Evolutionary conservation across 495 filamentous ascomycete species (phyloP).

Genomic region (Mycothermus thermophilus): DNA sequence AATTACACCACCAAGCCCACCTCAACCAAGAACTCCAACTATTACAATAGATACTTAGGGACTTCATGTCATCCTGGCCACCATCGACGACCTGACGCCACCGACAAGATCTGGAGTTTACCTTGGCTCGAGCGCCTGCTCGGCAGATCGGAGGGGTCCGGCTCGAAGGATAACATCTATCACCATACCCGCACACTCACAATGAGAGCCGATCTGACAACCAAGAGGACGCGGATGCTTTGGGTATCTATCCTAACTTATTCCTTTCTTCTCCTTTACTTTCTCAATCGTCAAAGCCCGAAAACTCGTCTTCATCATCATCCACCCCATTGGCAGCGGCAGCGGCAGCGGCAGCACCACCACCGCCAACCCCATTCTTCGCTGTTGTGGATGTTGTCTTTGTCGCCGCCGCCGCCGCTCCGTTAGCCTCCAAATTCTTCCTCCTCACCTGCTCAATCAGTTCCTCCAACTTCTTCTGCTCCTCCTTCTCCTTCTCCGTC

Average conservation of each 20-base stretch:
- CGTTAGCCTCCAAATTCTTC: slow-evolving; percentile 37
- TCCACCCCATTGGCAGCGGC: slow-evolving; percentile 31
- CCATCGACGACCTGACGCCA: no score
- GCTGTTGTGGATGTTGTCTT: background rate
- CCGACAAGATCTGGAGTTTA: no score
- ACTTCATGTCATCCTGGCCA: no score
- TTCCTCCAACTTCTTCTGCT: slow-evolving; percentile 53
- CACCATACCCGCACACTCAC: no score
- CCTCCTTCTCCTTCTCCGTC: slow-evolving; percentile 56
- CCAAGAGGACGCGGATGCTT: no score
- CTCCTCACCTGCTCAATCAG: slow-evolving; percentile 58
- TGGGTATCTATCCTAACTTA: background rate
- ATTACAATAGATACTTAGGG: no score
- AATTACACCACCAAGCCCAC: no score
- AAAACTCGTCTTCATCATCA: slow-evolving; percentile 34
- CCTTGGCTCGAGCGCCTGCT: no score
- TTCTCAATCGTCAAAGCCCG: slow-evolving; percentile 27
- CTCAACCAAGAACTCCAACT: no score
- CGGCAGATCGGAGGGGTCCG: no score
- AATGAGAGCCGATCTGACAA: no score
- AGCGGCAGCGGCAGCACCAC: background rate
- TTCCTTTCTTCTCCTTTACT: background rate
- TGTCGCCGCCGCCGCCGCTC: slow-evolving; percentile 20
- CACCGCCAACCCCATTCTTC: background rate
- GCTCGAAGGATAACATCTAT: no score